Evolutionary conservation across 768 basidiomycete genomes (phyloP).

Genomic region (Lactifluus rugatus): DNA sequence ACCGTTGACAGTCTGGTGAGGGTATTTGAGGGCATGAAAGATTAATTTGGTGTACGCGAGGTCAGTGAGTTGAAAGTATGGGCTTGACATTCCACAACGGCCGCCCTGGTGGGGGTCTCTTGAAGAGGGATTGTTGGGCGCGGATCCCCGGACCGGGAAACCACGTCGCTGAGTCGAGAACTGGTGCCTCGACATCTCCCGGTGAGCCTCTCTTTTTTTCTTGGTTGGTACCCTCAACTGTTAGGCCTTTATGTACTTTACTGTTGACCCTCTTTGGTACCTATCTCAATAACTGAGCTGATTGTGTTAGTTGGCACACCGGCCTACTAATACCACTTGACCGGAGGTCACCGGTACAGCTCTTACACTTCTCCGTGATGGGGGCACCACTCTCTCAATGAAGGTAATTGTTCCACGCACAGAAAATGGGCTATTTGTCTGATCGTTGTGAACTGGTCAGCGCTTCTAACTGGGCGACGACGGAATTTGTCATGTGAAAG

Average conservation of each 20-base stretch:
- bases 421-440: background rate
- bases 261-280: background rate
- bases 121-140: background rate
- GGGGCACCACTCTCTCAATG: background rate
- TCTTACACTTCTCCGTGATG: background rate
- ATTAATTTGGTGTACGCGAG: slow-evolving; percentile 65
- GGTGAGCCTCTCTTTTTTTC: background rate
- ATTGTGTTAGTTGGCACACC: background rate
- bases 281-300: background rate
- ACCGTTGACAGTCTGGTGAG: slow-evolving; percentile 66
- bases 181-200: too few species aligned
- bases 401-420: background rate
- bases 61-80: slow-evolving; percentile 42
- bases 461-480: background rate
- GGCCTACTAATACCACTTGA: background rate
- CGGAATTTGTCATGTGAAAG: background rate
- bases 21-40: slow-evolving; percentile 74
- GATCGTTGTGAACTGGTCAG: background rate
- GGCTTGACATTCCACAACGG: background rate
- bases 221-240: background rate
- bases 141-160: background rate
- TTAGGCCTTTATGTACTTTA: background rate
- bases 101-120: background rate
- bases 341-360: background rate
- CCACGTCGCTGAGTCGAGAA: too few species aligned